A percentile compares a stretch with the other conserved stretches of the same genome.
Conservation (phyloP, 805 yeast species). For the Saccharomycopsis sp. region DNA sequence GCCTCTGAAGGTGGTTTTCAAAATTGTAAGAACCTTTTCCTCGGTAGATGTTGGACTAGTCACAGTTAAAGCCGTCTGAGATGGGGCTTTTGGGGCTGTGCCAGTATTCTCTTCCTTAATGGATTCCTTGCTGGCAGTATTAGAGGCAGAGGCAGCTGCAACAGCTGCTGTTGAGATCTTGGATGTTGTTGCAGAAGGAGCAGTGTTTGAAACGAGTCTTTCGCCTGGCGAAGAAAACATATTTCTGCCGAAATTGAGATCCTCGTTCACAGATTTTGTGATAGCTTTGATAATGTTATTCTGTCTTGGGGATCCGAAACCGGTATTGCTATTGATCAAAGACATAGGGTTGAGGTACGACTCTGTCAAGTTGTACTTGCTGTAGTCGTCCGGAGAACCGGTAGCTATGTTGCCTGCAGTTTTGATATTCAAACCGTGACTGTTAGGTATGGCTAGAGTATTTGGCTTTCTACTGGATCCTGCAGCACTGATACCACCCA, state of each 20-base stretch:
- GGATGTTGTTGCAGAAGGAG: not conserved
- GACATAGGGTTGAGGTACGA: constrained; percentile 21
- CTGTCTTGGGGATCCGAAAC: constrained; percentile 18
- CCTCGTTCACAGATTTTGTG: constrained; percentile 17
- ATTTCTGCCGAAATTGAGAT: not conserved
- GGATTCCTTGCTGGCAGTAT: not conserved
- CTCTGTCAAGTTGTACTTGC: constrained; percentile 19
- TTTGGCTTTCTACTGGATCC: not conserved
- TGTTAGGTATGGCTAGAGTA: constrained; percentile 6
- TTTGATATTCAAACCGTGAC: not conserved
- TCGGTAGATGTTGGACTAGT: constrained; percentile 41
- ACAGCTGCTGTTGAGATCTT: not conserved
- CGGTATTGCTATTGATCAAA: constrained; percentile 15
- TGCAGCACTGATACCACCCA: not conserved
- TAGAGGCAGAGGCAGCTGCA: not conserved
- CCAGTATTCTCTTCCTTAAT: constrained; percentile 28
- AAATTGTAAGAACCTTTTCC: constrained; percentile 37
- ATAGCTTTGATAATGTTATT: constrained; percentile 18
- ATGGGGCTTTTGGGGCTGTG: constrained; percentile 21
- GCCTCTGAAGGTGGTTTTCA: constrained; percentile 60
- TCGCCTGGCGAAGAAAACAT: not conserved
- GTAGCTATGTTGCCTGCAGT: not conserved
- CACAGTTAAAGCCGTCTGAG: constrained; percentile 20
- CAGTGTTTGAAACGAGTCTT: not conserved
- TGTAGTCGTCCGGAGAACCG: constrained; percentile 6